A percentile compares a stretch with the other conserved stretches of the same genome.
phyloP scores from a whole-genome alignment of 129 eudicot species.

The Saposhnikovia divaricata region DNA sequence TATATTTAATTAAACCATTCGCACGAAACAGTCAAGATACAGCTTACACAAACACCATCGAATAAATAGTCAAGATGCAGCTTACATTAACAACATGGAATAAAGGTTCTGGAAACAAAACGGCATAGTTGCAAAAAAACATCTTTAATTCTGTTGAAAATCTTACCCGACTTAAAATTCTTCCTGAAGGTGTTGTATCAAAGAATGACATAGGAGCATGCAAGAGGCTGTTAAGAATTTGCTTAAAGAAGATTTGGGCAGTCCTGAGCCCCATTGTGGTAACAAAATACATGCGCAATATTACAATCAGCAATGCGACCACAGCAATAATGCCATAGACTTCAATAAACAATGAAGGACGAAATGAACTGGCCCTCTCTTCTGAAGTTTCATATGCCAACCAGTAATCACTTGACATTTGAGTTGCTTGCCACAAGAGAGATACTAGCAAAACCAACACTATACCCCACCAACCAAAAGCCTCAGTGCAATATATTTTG shows the following conservation, averaged over 20 bases:
- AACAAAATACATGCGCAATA: constrained; percentile 35
- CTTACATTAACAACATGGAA: no score
- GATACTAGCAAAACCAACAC: constrained; percentile 36
- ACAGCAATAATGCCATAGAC: constrained; percentile 56
- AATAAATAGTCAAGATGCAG: no score
- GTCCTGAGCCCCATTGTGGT: constrained; percentile 73
- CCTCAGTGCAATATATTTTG: constrained; percentile 72
- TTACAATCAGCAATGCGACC: constrained; percentile 42
- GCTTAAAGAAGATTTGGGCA: constrained; percentile 67
- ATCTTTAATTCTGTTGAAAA: not conserved
- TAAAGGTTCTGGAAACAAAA: not conserved
- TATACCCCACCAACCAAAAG: constrained; percentile 93
- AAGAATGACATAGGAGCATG: constrained; percentile 99
- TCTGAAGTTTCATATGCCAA: constrained; percentile 80
- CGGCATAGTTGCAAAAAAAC: not conserved
- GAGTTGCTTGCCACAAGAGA: constrained; percentile 60
- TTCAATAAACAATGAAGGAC: constrained; percentile 60
- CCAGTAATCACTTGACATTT: constrained; percentile 91
- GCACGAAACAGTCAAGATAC: not conserved
- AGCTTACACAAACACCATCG: not conserved
- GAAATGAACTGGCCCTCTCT: constrained; percentile 40
- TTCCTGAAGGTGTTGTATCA: constrained; percentile 98
- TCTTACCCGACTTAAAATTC: constrained; percentile 88
- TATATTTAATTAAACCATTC: not conserved
- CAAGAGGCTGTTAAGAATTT: constrained; percentile 70